A percentile compares a stretch with the other conserved stretches of the same genome.
Conservation (phyloP, 768 basidiomycete genomes). For the Leccinum longicurvipes region DNA sequence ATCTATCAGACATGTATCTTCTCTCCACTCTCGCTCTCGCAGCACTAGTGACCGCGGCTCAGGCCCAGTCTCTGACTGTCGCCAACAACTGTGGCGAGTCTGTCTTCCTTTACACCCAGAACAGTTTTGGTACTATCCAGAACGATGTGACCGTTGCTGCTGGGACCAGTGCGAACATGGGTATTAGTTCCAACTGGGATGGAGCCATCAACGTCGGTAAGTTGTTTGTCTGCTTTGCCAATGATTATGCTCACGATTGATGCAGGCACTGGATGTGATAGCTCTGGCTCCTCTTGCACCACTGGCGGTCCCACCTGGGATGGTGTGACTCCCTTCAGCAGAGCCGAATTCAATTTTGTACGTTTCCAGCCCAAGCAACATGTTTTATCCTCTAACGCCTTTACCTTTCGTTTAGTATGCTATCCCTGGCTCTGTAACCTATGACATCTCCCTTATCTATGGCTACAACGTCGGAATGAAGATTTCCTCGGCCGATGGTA, state of each 20-base stretch:
- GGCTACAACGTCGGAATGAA: conserved; percentile 35
- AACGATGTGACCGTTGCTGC: conserved; percentile 26
- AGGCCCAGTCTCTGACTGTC: conserved; percentile 30
- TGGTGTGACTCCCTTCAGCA: conserved; percentile 31
- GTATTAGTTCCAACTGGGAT: conserved; percentile 31
- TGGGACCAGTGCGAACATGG: conserved; percentile 26
- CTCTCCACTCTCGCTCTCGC: neutral
- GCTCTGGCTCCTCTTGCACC: conserved; percentile 20
- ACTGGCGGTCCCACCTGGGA: conserved; percentile 32
- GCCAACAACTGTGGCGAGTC: conserved; percentile 23
- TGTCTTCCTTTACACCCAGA: conserved; percentile 31
- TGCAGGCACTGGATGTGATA: conserved; percentile 28
- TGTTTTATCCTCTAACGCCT: neutral
- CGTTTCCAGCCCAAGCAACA: neutral
- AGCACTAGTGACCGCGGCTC: neutral
- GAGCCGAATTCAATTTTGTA: conserved; percentile 34
- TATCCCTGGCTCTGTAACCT: conserved; percentile 27
- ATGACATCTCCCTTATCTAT: conserved; percentile 34
- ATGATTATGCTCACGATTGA: conserved; percentile 3
- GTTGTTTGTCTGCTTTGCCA: neutral
- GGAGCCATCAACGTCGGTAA: conserved; percentile 31
- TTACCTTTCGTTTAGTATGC: conserved; percentile 12
- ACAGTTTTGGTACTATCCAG: conserved; percentile 23
- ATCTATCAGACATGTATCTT: neutral
- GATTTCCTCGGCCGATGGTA: conserved; percentile 25